Evolutionary conservation across 164 flowering plant species (phyloP).

Genomic region (Tinospora cordifolia): DNA sequence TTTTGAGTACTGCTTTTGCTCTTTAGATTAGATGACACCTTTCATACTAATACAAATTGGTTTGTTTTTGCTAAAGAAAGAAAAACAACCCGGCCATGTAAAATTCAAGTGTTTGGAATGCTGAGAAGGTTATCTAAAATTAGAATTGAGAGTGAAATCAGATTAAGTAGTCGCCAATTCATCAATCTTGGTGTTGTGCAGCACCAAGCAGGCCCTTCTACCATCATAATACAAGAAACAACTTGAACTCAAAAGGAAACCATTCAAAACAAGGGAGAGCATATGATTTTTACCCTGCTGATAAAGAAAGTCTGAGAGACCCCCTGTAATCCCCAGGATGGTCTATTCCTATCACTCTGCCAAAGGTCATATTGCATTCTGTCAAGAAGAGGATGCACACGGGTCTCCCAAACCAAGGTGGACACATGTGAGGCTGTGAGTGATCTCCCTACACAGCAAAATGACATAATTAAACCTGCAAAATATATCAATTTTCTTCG

Average conservation of each 20-base stretch:
- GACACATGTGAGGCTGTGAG: conserved; percentile 66
- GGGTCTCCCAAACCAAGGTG: conserved; percentile 70
- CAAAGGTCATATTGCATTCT: conserved; percentile 77
- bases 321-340: conserved; percentile 77
- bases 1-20: too few species aligned
- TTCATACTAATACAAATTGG: too few species aligned
- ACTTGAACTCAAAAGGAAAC: not conserved
- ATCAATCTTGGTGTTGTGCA: too few species aligned
- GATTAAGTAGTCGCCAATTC: too few species aligned
- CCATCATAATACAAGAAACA: too few species aligned
- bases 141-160: not conserved
- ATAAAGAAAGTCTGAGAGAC: conserved; percentile 57
- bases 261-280: not conserved
- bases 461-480: conserved; percentile 12
- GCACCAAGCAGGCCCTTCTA: too few species aligned
- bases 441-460: conserved; percentile 61
- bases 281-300: conserved; percentile 56
- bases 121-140: not conserved
- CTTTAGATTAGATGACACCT: too few species aligned
- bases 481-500: not conserved
- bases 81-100: not conserved
- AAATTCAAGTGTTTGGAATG: not conserved
- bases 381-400: conserved; percentile 56
- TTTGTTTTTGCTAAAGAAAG: too few species aligned
- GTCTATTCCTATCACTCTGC: conserved; percentile 46